Base-by-base conservation (phyloP, 768 basidiomycete genomes). In the Panaeolus papilionaceus region DNA sequence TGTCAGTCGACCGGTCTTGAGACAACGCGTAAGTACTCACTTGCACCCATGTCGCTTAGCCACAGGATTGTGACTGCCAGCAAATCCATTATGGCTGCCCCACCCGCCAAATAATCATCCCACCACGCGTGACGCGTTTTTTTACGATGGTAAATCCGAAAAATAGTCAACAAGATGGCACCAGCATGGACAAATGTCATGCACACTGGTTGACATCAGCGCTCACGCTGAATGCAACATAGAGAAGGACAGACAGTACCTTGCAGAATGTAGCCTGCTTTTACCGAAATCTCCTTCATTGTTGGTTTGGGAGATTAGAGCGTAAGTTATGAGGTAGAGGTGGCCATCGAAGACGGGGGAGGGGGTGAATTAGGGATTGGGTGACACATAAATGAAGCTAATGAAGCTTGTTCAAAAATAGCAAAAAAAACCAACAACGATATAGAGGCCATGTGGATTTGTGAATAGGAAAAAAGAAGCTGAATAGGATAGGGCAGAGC, bases 51-150 rank as follows among this genome's bases (percentile, higher is more conserved):
- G 63, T 69, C 68, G 9, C 51, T 23, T 28, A 73, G 63, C 70
- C 74, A 68, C 44, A 72, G 44, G n/a, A 67, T 39, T 28, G 69
- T 62, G 4, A 73, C 40, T n/a, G 69, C 70, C 16, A 63, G 63
- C 37, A 63, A 68, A 33, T 73, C 72, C 14, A 65, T 66, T 16
- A 69, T 14, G 45, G 71, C 64, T 11, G 72, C 71, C 14, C 71
- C 42, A 14, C 66, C 63, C 4, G 71, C 71, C 26, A 69, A 64
- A 12, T 67, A 70, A 54, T 75, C 72, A 58, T 75, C 72, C 71
- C 72, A 75, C 74, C 74, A 75, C 18, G 72, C 33, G 12, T 72
- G 70, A 4, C 61, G 64, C 16, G 66, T 74, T 37, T 49, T 61
- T 38, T 49, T 39, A 16, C 74, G 68, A 58, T 73, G 67, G 61